These are phyloP conservation scores for Rhodotorula sphaerocarpa DNA, from an alignment of 768 basidiomycete species.

Conservation along the genomic window DNA sequence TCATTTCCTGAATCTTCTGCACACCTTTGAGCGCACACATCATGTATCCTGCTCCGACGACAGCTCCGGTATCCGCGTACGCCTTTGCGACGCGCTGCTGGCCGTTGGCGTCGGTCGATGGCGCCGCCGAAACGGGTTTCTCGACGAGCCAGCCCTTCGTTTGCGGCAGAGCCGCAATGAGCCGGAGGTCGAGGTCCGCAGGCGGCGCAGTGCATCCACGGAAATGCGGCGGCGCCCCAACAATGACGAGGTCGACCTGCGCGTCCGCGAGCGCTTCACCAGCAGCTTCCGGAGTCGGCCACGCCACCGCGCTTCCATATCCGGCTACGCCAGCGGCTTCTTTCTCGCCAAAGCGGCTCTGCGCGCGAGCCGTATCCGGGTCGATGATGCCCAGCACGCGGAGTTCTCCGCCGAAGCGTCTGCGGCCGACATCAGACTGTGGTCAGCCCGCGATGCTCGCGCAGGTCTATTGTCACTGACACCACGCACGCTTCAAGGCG, in stretches of 20 bases:
- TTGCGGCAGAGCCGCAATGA: conserved; percentile 80
- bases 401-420: conserved; percentile 74
- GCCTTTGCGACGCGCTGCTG: conserved; percentile 58
- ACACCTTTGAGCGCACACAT: conserved; percentile 83
- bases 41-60: conserved; percentile 60
- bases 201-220: conserved; percentile 13
- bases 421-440: not conserved
- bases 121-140: conserved; percentile 82
- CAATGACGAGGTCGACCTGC: conserved; percentile 15
- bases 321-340: not conserved
- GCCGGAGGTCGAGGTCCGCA: conserved; percentile 42
- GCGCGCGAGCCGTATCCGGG: conserved; percentile 75
- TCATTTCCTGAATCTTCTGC: conserved; percentile 89
- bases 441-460: no score
- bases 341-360: conserved; percentile 47
- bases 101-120: conserved; percentile 36
- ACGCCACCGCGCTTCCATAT: not conserved
- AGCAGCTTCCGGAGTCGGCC: conserved; percentile 2
- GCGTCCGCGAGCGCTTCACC: not conserved
- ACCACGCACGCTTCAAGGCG: conserved; percentile 65
- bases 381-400: conserved; percentile 90
- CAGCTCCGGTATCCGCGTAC: conserved; percentile 47
- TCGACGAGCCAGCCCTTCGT: conserved; percentile 69
- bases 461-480: no score
- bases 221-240: conserved; percentile 31